Percentiles rank a stretch among this genome's conserved stretches.
These are phyloP conservation scores for Microbotryum intermedium DNA, from an alignment of 1,284 basidiomycete species.

Conservation along the genomic window DNA sequence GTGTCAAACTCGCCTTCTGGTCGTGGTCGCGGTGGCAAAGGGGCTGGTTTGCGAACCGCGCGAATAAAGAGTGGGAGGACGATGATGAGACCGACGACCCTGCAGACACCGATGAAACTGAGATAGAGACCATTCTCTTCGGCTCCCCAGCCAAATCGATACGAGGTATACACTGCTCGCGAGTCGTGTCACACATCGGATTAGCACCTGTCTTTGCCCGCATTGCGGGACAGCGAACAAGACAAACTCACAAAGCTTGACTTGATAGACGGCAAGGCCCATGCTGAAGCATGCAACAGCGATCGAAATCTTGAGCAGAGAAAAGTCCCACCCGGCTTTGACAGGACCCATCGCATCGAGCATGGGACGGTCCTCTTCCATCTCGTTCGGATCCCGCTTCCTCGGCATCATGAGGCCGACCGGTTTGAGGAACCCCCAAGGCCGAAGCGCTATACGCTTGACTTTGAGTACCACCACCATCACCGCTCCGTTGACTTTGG, in stretches of 20 bases:
- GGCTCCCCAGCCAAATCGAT: conserved; percentile 24
- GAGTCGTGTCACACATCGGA: background rate
- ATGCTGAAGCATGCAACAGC: conserved; percentile 9
- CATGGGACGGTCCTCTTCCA: conserved; percentile 7
- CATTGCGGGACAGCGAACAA: background rate
- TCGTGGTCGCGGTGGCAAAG: conserved; percentile 3
- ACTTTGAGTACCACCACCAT: background rate
- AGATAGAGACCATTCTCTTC: conserved; percentile 27
- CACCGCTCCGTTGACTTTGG: background rate
- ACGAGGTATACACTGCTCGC: conserved; percentile 14
- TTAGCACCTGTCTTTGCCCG: conserved; percentile 1
- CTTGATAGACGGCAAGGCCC: conserved; percentile 12
- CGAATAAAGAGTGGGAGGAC: conserved; percentile 27
- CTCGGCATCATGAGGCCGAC: conserved; percentile 15
- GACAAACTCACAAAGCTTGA: conserved; percentile 17
- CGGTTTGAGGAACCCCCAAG: conserved; percentile 18
- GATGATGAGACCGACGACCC: conserved; percentile 26
- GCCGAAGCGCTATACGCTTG: background rate
- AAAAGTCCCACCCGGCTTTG: conserved; percentile 9
- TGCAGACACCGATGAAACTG: conserved; percentile 21
- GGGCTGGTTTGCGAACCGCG: conserved; percentile 8
- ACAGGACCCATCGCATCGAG: conserved; percentile 1
- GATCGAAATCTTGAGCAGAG: conserved; percentile 19
- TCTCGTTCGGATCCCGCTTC: background rate
- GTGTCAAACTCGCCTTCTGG: conserved; percentile 1